Evolutionary conservation across 768 basidiomycete genomes (phyloP), one percentile per base, ranked within the genome.

Genomic region (Pulveroboletus sp.): DNA sequence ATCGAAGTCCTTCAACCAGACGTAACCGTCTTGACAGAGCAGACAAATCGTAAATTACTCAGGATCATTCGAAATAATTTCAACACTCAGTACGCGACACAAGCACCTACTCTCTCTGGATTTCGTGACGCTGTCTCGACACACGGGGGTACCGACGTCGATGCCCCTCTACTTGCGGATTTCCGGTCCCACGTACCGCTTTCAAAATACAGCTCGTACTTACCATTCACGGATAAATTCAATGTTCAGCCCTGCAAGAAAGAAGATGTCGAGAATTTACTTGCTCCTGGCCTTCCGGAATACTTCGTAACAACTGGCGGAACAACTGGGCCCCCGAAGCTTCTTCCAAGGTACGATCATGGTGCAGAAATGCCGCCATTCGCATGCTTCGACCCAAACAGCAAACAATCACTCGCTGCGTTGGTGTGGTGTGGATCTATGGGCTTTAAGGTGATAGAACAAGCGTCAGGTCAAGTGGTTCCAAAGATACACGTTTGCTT

Each of bases 401-500:
- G n/a, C n/a, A n/a, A n/a, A n/a, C n/a, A 6, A 4, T 7, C 10
- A 2, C n/a, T 21, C 13, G 29, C 31, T 32, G 12, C 29, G 5
- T 3, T 19, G 8, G 41, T 32, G 19, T 32, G 21, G 6, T 42
- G 41, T 21, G 29, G 23, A 19, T 42, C 6, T 13, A 20, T 19
- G 8, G 19, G 19, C 4, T 7, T 21, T 5, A 42, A 42, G 29
- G 29, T 20, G 7, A 11, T 42, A 13, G 12, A 20, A 19, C 11
- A 70, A 70, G 33, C 41, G 8, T 27, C 23, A 2, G 55, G 48
- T 10, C 23, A 46, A n/a, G 37, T 57, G 14, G 33, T 44, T 4
- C 43, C n/a, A 38, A 41, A n/a, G 36, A 57, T 61, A 17, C 52
- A 42, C 0, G 42, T 57, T 14, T 52, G 50, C 1, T 19, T n/a